Evolutionary conservation across 2,329 filamentous ascomycete genomes (phyloP).

Genomic region (Paecilomyces sp.): DNA sequence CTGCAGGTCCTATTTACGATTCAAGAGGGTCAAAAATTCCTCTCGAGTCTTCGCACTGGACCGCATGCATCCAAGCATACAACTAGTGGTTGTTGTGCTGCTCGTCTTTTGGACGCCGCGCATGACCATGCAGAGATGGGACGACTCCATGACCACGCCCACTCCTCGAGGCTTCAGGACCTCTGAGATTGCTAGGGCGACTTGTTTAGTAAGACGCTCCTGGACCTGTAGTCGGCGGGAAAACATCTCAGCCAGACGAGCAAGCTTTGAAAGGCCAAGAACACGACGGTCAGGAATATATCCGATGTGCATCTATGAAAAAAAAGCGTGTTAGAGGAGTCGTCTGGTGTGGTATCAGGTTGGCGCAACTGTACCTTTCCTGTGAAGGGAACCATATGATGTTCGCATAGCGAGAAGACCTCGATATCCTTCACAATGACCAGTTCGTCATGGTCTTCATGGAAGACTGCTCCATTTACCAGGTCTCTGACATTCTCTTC

Average conservation of each 20-base stretch:
- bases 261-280: conserved; percentile 91
- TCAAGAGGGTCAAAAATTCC: conserved; percentile 82
- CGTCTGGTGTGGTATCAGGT: not conserved
- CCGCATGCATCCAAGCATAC: conserved; percentile 94
- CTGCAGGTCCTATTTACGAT: conserved; percentile 38
- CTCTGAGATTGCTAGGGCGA: conserved; percentile 88
- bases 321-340: conserved; percentile 7
- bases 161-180: conserved; percentile 90
- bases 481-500: conserved; percentile 89
- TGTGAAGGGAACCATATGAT: conserved; percentile 92
- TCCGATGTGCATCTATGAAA: conserved; percentile 87
- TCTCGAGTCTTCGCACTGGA: conserved; percentile 88
- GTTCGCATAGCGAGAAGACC: conserved; percentile 89
- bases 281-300: conserved; percentile 91
- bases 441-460: conserved; percentile 94
- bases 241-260: conserved; percentile 96
- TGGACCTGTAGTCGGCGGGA: conserved; percentile 88
- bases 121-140: conserved; percentile 98
- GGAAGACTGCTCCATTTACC: conserved; percentile 89
- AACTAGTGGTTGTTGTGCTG: conserved; percentile 86
- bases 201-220: conserved; percentile 91
- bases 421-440: conserved; percentile 98
- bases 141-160: conserved; percentile 94
- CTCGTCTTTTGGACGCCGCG: conserved; percentile 90
- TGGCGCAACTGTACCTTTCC: conserved; percentile 61